Evolutionary conservation across 495 filamentous ascomycete species (phyloP).

Genomic region (Penicillium psychrofluorescens): DNA sequence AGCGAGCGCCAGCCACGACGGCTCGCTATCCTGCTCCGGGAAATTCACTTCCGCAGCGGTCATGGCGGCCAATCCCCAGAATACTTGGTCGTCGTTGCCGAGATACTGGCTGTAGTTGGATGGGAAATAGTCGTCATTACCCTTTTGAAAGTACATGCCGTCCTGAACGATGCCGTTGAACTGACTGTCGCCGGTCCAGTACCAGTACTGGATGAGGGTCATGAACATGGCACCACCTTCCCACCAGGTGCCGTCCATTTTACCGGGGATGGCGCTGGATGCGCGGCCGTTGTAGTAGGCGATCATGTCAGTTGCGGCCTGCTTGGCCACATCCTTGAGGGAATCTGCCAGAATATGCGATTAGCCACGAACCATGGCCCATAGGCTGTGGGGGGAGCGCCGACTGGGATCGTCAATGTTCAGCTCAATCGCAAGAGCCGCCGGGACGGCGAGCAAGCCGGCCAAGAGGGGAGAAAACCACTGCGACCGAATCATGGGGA

Average conservation of each 20-base stretch:
- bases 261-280: conserved; percentile 54
- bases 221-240: conserved; percentile 71
- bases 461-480: conserved; percentile 20
- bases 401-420: conserved; percentile 26
- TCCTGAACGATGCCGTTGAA: conserved; percentile 58
- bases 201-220: conserved; percentile 71
- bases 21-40: conserved; percentile 49
- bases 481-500: conserved; percentile 16
- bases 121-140: conserved; percentile 60
- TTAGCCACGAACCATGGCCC: neutral
- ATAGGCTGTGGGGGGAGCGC: conserved; percentile 2
- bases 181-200: conserved; percentile 60
- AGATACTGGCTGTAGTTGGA: conserved; percentile 39
- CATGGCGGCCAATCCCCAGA: conserved; percentile 72
- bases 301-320: conserved; percentile 58
- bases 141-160: conserved; percentile 64
- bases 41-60: conserved; percentile 68
- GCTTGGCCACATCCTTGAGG: conserved; percentile 53
- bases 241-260: conserved; percentile 67
- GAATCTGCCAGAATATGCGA: conserved; percentile 31
- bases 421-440: conserved; percentile 23
- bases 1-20: conserved; percentile 57
- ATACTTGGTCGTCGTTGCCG: conserved; percentile 73
- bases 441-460: conserved; percentile 19
- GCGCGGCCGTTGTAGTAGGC: conserved; percentile 57